A percentile compares a stretch with the other conserved stretches of the same genome.
phyloP scores from a whole-genome alignment of 1,139 yeast species.

The Geotrichum klebahnii region DNA sequence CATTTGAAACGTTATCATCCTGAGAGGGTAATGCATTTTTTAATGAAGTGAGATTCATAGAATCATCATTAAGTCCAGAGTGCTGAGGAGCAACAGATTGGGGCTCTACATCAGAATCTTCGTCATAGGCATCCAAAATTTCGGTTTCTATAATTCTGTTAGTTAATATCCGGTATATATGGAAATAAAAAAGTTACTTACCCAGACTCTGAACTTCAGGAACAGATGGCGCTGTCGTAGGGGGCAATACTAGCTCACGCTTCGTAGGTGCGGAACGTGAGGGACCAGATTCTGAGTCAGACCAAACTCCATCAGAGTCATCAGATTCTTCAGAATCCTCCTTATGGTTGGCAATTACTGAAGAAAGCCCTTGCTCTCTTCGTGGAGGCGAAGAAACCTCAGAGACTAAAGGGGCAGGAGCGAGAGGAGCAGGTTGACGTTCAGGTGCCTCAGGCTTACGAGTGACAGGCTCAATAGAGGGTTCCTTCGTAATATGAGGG shows the following conservation, averaged over 20 bases:
- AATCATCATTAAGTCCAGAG: background rate
- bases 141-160: slow-evolving; percentile 3
- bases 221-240: background rate
- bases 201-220: background rate
- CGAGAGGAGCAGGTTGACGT: background rate
- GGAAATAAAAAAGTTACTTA: background rate
- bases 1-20: background rate
- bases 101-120: slow-evolving; percentile 3
- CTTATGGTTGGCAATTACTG: slow-evolving; percentile 15
- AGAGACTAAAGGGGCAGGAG: background rate
- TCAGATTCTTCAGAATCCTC: slow-evolving; percentile 7
- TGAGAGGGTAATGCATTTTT: background rate
- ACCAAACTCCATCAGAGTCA: slow-evolving; percentile 18
- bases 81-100: background rate
- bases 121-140: background rate
- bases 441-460: too few species aligned
- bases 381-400: background rate
- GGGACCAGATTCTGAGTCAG: slow-evolving; percentile 10
- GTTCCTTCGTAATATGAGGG: background rate
- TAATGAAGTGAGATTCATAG: background rate
- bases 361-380: slow-evolving; percentile 5
- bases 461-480: background rate
- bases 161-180: background rate
- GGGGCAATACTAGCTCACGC: background rate
- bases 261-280: slow-evolving; percentile 4